Evolutionary conservation across 345 rosid species (phyloP).

Genomic region (Combretum micranthum): DNA sequence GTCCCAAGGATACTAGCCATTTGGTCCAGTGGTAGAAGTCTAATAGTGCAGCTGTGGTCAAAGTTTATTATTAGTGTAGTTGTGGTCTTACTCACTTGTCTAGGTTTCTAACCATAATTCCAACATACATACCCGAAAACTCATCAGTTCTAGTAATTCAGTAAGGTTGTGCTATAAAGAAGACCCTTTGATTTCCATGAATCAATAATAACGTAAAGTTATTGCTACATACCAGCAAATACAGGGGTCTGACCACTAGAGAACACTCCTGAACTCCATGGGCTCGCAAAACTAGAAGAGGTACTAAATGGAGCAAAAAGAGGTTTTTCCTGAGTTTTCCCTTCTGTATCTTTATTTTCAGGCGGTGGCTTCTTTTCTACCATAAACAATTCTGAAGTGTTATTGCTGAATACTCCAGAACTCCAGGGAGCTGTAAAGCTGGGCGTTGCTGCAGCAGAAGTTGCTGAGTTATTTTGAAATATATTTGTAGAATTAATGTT

Average conservation of each 20-base stretch:
- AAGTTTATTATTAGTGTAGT: no score
- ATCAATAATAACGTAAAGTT: background rate
- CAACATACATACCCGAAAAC: no score
- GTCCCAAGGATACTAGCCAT: no score
- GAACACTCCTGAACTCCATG: constrained; percentile 26
- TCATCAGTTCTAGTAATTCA: no score
- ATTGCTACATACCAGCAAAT: constrained; percentile 33
- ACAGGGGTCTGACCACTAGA: constrained; percentile 30
- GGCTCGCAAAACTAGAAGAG: constrained; percentile 15
- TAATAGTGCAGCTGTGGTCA: no score
- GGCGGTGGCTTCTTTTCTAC: constrained; percentile 4
- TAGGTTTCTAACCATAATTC: no score
- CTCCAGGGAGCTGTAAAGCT: constrained; percentile 28
- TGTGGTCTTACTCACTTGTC: no score
- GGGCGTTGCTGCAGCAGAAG: constrained; percentile 15
- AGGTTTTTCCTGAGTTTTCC: constrained; percentile 12
- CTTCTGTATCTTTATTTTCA: constrained; percentile 4
- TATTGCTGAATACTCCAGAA: constrained; percentile 31
- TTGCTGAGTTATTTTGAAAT: constrained; percentile 28
- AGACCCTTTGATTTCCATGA: no score
- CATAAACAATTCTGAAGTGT: constrained; percentile 6
- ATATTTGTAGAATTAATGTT: constrained; percentile 30
- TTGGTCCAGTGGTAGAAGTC: no score
- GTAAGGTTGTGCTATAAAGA: no score
- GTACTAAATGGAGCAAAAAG: constrained; percentile 10